These are phyloP conservation scores for Penicillium sp. DNA, from an alignment of 2,329 filamentous ascomycete species.

Conservation along the genomic window DNA sequence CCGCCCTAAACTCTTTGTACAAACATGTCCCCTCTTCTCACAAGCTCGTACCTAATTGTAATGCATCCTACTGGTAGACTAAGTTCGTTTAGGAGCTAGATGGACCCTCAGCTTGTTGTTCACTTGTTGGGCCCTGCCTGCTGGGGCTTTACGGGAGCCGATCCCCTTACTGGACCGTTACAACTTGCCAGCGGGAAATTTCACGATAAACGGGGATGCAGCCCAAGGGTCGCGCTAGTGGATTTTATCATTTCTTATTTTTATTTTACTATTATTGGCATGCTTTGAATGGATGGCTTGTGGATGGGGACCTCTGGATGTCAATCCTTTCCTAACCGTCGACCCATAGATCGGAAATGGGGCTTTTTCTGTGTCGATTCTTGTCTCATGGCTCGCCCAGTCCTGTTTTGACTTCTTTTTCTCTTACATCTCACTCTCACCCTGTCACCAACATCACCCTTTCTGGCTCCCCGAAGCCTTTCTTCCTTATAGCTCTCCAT, in stretches of 20 bases:
- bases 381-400: conserved; percentile 18
- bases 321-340: conserved; percentile 28
- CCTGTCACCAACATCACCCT: neutral
- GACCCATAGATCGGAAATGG: conserved; percentile 29
- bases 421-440: neutral
- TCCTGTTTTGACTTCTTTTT: conserved; percentile 13
- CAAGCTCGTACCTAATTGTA: neutral
- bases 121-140: too few species aligned
- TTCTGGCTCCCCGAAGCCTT: neutral
- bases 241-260: conserved; percentile 26
- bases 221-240: conserved; percentile 27
- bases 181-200: conserved; percentile 18
- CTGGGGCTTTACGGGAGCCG: neutral
- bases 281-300: conserved; percentile 12
- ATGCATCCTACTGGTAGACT: neutral
- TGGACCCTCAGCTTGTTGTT: neutral
- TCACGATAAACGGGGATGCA: conserved; percentile 31
- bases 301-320: conserved; percentile 21
- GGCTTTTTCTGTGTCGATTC: conserved; percentile 18
- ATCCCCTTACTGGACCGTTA: conserved; percentile 26
- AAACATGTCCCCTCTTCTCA: neutral
- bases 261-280: conserved; percentile 20
- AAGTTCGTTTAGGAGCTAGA: neutral
- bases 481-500: neutral
- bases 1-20: neutral